Evolutionary conservation across 169 alveolate genomes (phyloP), one percentile per base, ranked within the genome.

Genomic region (Plasmodium coatneyi): DNA sequence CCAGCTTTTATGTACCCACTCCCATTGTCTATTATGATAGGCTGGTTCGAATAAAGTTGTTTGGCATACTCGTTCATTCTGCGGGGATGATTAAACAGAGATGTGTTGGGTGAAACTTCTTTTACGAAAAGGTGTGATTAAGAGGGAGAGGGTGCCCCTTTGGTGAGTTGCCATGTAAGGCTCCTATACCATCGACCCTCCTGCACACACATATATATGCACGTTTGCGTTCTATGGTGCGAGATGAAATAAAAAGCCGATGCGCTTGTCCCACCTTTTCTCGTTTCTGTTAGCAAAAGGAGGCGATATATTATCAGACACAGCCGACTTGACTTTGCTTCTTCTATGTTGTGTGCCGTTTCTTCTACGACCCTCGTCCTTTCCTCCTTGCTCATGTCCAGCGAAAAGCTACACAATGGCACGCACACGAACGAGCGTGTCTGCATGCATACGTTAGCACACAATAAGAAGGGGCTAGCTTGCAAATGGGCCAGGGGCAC

Each of bases 1-100:
- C 98, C 98, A 19, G 97, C 94, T 80, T 96, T 96, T 96, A 96
- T 93, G 49, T 93, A 92, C 12, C 97, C 98, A 14, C 97, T 92
- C 34, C 98, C 98, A 72, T 95, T 95, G 82, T 95, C 96, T 34
- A 95, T 80, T 79, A 95, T 96, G 19, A 95, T 81, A 16, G 97
- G 97, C 95, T 93, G 97, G 60, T 83, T 95, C 14, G 93, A 79
- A 43, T 30, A 71, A 49, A 87, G 54, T 36, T 87, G 86, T 36
- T 87, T 87, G 43, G 54, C 93, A 79, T 87, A 87, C 36, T 87
- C 89, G 81, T 87, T 87, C 93, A 87, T 87, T 56, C 79, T 87
- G 49, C 34, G 76, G 39, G 22, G 25, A 16, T 25, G 39, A 22
- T 66, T 66, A 36, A 16, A 19, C 60, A 87, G 10, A 12, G 10